Base-by-base conservation (phyloP, 192 early-diverging fungal genomes). In the Pilobolus umbonatus region DNA sequence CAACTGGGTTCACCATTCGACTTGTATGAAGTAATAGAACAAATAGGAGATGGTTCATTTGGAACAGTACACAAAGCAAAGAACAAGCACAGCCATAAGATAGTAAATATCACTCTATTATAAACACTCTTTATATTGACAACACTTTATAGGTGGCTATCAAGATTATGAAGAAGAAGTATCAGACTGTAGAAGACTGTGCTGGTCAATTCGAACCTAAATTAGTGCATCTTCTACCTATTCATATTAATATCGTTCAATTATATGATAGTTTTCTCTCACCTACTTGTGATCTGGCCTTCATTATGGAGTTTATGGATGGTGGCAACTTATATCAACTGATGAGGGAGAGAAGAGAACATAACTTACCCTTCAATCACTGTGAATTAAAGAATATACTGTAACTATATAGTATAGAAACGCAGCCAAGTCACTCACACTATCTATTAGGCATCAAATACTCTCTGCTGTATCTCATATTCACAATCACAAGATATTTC, bases 301-400 rank as follows among this genome's bases (percentile, higher is more conserved):
- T 98, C 70, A 92, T 98, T 1, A 94, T 98, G 68, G 96, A 98
- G 68, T 90, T 82, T 57, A 92, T 94, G 88, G 94, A 98, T 52
- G 56, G 61, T 22, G 92, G 88, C 21, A 95, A 97, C 70, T 73
- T 98, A 30, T 95, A 95, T 61, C 93, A 98, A 72, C 68, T 88
- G 52, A 92, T 90, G 22, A 89, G 85, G 39, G 78, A 86, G 43
- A 77, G 85, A 21, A 81, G 89, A 17, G 88, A 88, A 22, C 49
- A 67, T 31, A 34, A 52, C 14, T 66, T 65, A 10, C 74, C 30
- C 5, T 52, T 96, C 63, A 65, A 78, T 9, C 84, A 91, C 54
- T 61, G 60, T 2, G 79, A 82, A 35, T 77, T 97, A 47, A 84
- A 86, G 43, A 77, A 75, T 29, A 91, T 94, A 59, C 82, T 86